Conservation (phyloP, 768 basidiomycete species). For the Tubosaeta sp. region DNA sequence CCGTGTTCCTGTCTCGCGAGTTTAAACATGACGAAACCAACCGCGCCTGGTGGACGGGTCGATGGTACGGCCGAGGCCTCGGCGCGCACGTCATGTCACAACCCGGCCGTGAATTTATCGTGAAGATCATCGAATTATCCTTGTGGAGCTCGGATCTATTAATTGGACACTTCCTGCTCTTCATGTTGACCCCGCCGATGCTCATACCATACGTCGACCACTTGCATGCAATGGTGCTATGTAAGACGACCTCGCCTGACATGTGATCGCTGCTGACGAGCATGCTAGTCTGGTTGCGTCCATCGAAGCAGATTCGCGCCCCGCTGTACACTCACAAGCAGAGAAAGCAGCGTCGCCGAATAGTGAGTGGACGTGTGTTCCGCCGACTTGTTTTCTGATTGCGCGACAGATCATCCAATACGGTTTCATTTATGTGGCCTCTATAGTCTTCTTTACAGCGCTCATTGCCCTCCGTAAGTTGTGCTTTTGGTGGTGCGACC, state of each 20-base stretch:
- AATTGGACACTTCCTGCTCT: constrained; percentile 79
- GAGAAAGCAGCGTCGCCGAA: constrained; percentile 84
- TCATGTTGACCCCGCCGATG: constrained; percentile 86
- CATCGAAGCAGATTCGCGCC: constrained; percentile 90
- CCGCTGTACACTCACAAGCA: constrained; percentile 89
- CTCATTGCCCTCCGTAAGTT: constrained; percentile 76
- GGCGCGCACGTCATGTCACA: constrained; percentile 94
- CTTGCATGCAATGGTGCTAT: constrained; percentile 85
- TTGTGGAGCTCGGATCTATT: constrained; percentile 95
- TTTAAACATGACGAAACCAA: constrained; percentile 99
- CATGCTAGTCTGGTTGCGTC: constrained; percentile 83
- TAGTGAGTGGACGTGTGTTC: constrained; percentile 47
- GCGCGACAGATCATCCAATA: constrained; percentile 71
- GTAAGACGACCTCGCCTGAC: constrained; percentile 39
- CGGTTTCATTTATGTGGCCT: constrained; percentile 67
- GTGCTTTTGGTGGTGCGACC: background rate
- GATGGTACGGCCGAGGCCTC: constrained; percentile 94
- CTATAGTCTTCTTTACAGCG: constrained; percentile 66
- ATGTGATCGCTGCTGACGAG: constrained; percentile 12
- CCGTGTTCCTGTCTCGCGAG: constrained; percentile 92
- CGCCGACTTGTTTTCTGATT: constrained; percentile 8
- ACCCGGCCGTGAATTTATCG: constrained; percentile 93
- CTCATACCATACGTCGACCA: constrained; percentile 90
- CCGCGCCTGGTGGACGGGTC: constrained; percentile 97
- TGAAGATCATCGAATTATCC: constrained; percentile 96